Evolutionary conservation across 148 eudicot species (phyloP).

Genomic region (Fagopyrum homotropicum): DNA sequence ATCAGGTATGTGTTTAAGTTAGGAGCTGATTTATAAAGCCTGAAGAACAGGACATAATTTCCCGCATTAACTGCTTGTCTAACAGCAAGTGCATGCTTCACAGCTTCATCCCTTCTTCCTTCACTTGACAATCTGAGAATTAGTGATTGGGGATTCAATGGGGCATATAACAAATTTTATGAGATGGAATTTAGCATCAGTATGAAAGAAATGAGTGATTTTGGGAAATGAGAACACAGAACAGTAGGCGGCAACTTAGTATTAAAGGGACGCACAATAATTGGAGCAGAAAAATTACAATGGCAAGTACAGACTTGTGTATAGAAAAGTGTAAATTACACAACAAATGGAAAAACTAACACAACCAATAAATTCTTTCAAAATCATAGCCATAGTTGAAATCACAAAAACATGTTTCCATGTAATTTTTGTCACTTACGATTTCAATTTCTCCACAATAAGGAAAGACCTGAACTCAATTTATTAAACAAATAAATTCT

Average conservation of each 20-base stretch:
- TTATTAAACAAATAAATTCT: not conserved
- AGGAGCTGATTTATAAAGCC: conserved; percentile 79
- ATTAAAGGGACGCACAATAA: not conserved
- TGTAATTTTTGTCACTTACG: not conserved
- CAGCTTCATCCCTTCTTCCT: conserved; percentile 64
- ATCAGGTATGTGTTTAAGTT: conserved; percentile 71
- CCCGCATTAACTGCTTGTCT: conserved; percentile 80
- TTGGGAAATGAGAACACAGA: not conserved
- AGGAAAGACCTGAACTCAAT: not conserved
- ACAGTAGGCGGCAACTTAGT: not conserved
- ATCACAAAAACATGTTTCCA: not conserved
- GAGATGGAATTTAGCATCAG: not conserved
- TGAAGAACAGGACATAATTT: conserved; percentile 78
- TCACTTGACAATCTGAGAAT: conserved; percentile 63
- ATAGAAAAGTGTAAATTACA: not conserved
- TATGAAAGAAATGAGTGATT: not conserved
- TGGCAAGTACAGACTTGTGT: not conserved
- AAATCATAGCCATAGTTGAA: not conserved
- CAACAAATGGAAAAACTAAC: not conserved
- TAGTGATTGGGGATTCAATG: conserved; percentile 11
- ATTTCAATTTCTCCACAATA: not conserved
- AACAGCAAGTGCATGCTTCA: conserved; percentile 90
- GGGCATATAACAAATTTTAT: conserved; percentile 14
- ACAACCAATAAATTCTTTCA: not conserved
- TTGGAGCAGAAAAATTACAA: too few species aligned